These are phyloP conservation scores for Spathaspora sp. DNA, from an alignment of 1,139 yeast genomes.

Conservation along the genomic window DNA sequence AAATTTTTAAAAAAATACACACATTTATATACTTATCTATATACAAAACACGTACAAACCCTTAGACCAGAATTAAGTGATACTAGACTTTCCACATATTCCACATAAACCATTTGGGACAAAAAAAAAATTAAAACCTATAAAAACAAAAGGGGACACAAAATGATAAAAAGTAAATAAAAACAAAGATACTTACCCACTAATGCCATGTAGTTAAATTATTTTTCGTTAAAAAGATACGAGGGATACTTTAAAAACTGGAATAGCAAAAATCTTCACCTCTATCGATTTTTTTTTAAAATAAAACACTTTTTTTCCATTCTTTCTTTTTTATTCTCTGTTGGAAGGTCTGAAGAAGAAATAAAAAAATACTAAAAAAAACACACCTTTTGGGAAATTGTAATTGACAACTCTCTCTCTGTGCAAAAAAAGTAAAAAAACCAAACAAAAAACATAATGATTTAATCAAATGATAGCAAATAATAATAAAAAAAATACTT, in stretches of 20 bases:
- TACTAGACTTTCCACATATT: background rate
- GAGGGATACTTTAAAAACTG: no score
- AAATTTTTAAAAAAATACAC: background rate
- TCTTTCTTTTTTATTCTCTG: conserved; percentile 7
- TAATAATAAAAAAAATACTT: background rate
- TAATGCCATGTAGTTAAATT: conserved; percentile 1
- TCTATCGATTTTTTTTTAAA: conserved; percentile 6
- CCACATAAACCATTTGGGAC: background rate
- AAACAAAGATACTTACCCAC: conserved; percentile 7
- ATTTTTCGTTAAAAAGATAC: background rate
- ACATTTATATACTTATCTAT: conserved; percentile 3
- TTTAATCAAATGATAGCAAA: background rate
- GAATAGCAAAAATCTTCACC: background rate
- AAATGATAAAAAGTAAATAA: no score
- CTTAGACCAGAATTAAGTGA: conserved; percentile 11
- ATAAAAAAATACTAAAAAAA: conserved; percentile 3
- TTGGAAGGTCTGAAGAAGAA: conserved; percentile 1
- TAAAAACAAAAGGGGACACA: conserved; percentile 3
- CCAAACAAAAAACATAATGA: conserved; percentile 1
- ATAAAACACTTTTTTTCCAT: conserved; percentile 5
- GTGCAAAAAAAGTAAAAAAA: conserved; percentile 6
- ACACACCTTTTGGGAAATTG: conserved; percentile 1
- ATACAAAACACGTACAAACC: conserved; percentile 8
- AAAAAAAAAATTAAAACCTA: conserved; percentile 2
- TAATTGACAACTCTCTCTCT: background rate